Conservation (phyloP, 352 stramenopile species). For the Phytopythium sindhum region DNA sequence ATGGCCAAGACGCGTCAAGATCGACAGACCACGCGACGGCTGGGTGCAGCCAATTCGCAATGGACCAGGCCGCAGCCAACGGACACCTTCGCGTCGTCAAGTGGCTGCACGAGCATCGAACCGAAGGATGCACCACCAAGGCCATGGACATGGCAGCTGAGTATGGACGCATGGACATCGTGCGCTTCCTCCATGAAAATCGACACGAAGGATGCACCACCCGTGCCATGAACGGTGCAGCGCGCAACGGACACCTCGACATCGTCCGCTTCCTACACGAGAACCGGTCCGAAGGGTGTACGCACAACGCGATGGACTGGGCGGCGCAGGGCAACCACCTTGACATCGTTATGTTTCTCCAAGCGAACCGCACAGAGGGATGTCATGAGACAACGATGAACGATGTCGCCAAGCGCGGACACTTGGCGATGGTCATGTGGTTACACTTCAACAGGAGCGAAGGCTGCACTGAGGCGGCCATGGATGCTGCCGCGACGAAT, state of each 20-base stretch:
- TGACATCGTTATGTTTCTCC: slow-evolving; percentile 25
- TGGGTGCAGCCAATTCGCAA: slow-evolving; percentile 7
- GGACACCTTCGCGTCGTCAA: slow-evolving; percentile 15
- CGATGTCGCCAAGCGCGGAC: slow-evolving; percentile 11
- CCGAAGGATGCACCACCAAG: slow-evolving; percentile 14
- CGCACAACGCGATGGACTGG: slow-evolving; percentile 22
- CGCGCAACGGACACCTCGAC: slow-evolving; percentile 22
- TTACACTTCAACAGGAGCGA: slow-evolving; percentile 15
- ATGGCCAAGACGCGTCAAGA: not conserved
- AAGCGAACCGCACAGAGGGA: slow-evolving; percentile 20
- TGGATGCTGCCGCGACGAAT: slow-evolving; percentile 26
- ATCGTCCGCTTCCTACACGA: slow-evolving; percentile 40
- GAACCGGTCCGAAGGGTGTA: slow-evolving; percentile 25
- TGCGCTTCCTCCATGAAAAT: slow-evolving; percentile 32
- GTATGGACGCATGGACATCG: slow-evolving; percentile 26
- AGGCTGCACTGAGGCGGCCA: slow-evolving; percentile 8
- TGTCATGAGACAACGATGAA: slow-evolving; percentile 30
- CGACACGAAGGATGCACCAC: slow-evolving; percentile 20
- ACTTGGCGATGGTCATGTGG: slow-evolving; percentile 17
- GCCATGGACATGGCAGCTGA: slow-evolving; percentile 33
- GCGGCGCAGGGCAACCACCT: slow-evolving; percentile 23
- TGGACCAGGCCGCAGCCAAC: slow-evolving; percentile 19
- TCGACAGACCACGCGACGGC: slow-evolving; percentile 3
- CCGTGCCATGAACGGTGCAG: slow-evolving; percentile 23
- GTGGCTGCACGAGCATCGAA: slow-evolving; percentile 14